Evolutionary conservation across 805 yeast genomes (phyloP).

Genomic region (Metschnikowia continentalis): DNA sequence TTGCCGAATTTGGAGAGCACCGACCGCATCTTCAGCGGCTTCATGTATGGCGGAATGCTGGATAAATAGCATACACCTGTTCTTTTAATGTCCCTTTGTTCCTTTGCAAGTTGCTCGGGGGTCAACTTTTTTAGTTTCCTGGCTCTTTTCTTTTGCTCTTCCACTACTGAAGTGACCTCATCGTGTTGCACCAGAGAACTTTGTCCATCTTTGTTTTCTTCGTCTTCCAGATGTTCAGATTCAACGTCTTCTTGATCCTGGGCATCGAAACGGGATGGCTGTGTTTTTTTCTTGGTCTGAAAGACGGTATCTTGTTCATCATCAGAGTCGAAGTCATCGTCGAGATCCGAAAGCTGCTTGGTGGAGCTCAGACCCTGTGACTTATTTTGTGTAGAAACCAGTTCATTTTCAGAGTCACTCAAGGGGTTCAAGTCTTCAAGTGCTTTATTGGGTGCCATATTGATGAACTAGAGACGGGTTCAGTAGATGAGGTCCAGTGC

Average conservation of each 20-base stretch:
- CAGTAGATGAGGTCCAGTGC: not conserved
- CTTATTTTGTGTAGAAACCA: not conserved
- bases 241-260: conserved; percentile 6
- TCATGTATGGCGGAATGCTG: conserved; percentile 94
- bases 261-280: conserved; percentile 1
- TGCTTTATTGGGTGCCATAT: conserved; percentile 9
- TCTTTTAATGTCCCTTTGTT: conserved; percentile 52
- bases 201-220: conserved; percentile 2
- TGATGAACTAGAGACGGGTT: not conserved
- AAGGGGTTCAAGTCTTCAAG: conserved; percentile 5
- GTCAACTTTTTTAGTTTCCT: conserved; percentile 52
- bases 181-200: conserved; percentile 7
- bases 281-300: conserved; percentile 10
- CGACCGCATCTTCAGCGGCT: conserved; percentile 84
- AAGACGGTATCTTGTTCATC: conserved; percentile 13
- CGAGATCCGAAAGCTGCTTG: conserved; percentile 2
- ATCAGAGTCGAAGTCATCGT: conserved; percentile 16
- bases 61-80: conserved; percentile 95
- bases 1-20: conserved; percentile 78
- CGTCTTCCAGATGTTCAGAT: not conserved
- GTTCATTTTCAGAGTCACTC: not conserved
- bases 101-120: conserved; percentile 51
- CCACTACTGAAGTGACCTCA: conserved; percentile 15
- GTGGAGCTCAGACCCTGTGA: not conserved
- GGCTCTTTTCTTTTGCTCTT: conserved; percentile 16